Percentiles rank a stretch among this genome's conserved stretches.
Conservation (phyloP, 1,284 basidiomycete genomes). For the Heimioporus punctisporus region DNA sequence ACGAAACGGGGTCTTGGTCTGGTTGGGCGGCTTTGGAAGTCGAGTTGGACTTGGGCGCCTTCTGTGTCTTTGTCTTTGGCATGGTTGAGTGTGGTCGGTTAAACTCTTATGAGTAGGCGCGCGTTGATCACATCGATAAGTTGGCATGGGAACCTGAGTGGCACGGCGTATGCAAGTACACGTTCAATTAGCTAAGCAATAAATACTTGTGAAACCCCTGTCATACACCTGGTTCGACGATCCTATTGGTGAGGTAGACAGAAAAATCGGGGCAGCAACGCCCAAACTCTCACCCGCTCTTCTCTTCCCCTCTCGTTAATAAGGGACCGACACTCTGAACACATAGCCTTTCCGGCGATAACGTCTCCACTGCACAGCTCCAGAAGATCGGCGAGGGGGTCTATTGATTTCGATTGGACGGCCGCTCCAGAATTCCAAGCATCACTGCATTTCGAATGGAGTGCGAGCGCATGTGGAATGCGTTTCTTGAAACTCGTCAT, state of each 20-base stretch:
- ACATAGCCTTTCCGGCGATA: neutral
- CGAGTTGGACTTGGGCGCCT: neutral
- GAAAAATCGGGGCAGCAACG: constrained; percentile 4
- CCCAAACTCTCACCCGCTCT: constrained; percentile 4
- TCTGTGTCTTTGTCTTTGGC: too few species aligned
- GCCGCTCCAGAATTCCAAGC: neutral
- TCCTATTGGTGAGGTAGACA: too few species aligned
- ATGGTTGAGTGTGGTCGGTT: too few species aligned
- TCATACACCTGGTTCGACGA: too few species aligned
- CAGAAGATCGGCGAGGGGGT: neutral
- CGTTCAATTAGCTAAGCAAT: too few species aligned
- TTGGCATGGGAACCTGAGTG: too few species aligned
- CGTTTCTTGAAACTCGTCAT: neutral
- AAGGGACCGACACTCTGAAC: neutral
- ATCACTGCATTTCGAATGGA: neutral
- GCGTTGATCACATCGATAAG: too few species aligned
- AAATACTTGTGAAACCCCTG: neutral
- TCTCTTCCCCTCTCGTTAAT: neutral
- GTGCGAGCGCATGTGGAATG: neutral
- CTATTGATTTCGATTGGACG: neutral
- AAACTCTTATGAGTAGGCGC: too few species aligned
- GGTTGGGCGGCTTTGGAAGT: too few species aligned
- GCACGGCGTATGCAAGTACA: too few species aligned
- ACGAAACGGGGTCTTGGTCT: constrained; percentile 1
- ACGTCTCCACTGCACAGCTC: neutral